Evolutionary conservation across 768 basidiomycete genomes (phyloP).

Genomic region (Lactarius sanguifluus): DNA sequence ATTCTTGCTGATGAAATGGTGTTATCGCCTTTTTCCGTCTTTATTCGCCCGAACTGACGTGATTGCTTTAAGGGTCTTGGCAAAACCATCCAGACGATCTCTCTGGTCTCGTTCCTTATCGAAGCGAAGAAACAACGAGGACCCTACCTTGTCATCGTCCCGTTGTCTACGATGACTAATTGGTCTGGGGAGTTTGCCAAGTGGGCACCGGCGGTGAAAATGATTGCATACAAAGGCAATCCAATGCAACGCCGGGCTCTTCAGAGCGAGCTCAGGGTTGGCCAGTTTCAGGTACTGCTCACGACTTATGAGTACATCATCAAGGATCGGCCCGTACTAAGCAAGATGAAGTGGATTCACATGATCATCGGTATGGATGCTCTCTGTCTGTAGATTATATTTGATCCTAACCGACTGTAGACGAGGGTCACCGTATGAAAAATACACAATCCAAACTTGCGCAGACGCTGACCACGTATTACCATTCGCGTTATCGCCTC

Average conservation of each 20-base stretch:
- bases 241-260: slow-evolving; percentile 77
- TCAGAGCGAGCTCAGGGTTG: slow-evolving; percentile 72
- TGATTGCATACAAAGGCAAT: slow-evolving; percentile 89
- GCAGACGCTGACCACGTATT: slow-evolving; percentile 88
- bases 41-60: neutral
- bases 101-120: slow-evolving; percentile 92
- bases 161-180: slow-evolving; percentile 94
- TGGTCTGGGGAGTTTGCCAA: slow-evolving; percentile 97
- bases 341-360: slow-evolving; percentile 93
- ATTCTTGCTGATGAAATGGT: slow-evolving; percentile 96
- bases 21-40: slow-evolving; percentile 29
- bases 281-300: slow-evolving; percentile 87
- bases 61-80: slow-evolving; percentile 70
- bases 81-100: slow-evolving; percentile 94
- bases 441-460: slow-evolving; percentile 88
- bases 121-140: slow-evolving; percentile 89
- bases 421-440: slow-evolving; percentile 98
- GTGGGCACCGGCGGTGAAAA: slow-evolving; percentile 85
- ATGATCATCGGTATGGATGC: slow-evolving; percentile 88
- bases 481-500: slow-evolving; percentile 89
- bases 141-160: slow-evolving; percentile 94
- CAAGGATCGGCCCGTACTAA: slow-evolving; percentile 88
- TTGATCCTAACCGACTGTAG: slow-evolving; percentile 38
- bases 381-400: neutral
- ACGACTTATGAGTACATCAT: slow-evolving; percentile 99